Evolutionary conservation across 139 green algal species (phyloP).

Genomic region (Prasinococcaceae sp.): DNA sequence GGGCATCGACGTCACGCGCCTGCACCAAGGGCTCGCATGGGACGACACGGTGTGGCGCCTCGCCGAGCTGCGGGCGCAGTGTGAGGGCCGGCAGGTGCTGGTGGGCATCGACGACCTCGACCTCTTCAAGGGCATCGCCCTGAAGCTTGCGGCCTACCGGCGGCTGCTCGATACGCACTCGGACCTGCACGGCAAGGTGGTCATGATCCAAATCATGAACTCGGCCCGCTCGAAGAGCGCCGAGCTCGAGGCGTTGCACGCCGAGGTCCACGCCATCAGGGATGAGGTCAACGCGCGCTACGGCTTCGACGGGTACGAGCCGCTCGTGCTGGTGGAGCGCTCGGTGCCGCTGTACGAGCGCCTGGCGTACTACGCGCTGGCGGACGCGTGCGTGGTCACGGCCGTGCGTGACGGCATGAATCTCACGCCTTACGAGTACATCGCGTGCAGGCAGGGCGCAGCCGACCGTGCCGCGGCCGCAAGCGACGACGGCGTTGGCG

Average conservation of each 20-base stretch:
- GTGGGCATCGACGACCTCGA: conserved; percentile 94
- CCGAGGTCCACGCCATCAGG: conserved; percentile 23
- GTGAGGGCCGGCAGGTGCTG: conserved; percentile 49
- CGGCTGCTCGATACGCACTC: conserved; percentile 68
- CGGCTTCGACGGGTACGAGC: conserved; percentile 43
- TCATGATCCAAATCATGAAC: conserved; percentile 70
- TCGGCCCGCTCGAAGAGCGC: conserved; percentile 17
- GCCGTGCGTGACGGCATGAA: conserved; percentile 93
- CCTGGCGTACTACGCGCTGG: conserved; percentile 74
- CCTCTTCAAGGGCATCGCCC: conserved; percentile 82
- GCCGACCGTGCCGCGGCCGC: not conserved
- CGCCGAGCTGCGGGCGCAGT: conserved; percentile 70
- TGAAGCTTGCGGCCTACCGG: conserved; percentile 68
- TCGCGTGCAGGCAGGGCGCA: conserved; percentile 75
- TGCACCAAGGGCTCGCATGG: conserved; percentile 65
- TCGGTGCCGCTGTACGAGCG: conserved; percentile 80
- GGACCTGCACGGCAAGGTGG: conserved; percentile 56
- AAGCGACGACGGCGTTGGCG: not conserved
- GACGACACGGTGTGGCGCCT: conserved; percentile 75
- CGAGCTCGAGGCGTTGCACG: conserved; percentile 55
- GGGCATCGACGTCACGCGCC: conserved; percentile 69
- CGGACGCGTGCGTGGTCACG: conserved; percentile 77
- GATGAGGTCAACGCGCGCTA: conserved; percentile 26
- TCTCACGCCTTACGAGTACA: conserved; percentile 94
- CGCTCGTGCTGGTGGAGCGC: conserved; percentile 73